Conservation (phyloP, 2,329 filamentous ascomycete genomes). For the Neonectria ditissima region DNA sequence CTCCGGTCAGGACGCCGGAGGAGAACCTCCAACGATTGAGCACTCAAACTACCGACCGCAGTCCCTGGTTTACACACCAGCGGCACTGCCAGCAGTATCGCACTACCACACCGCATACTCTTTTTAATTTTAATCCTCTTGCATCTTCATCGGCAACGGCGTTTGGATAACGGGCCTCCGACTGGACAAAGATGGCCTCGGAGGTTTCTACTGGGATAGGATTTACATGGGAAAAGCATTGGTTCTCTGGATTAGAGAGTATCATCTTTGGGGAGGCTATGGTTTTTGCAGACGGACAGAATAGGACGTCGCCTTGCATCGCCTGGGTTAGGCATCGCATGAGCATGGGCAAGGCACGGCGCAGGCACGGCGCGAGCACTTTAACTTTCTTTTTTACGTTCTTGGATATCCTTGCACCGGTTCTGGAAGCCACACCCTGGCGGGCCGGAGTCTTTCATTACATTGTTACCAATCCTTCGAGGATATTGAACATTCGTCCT, state of each 20-base stretch:
- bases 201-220: conserved; percentile 5
- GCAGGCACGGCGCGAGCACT: conserved; percentile 13
- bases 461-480: conserved; percentile 3
- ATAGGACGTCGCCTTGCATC: conserved; percentile 11
- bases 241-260: conserved; percentile 9
- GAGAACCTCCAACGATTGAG: conserved; percentile 54
- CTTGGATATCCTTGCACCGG: conserved; percentile 23
- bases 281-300: conserved; percentile 16
- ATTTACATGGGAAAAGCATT: conserved; percentile 21
- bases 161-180: conserved; percentile 15
- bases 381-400: conserved; percentile 18
- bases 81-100: not conserved
- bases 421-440: conserved; percentile 12
- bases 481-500: conserved; percentile 15
- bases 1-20: conserved; percentile 65
- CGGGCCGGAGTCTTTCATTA: conserved; percentile 10
- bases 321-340: conserved; percentile 7
- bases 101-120: not conserved
- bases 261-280: conserved; percentile 7
- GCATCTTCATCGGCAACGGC: conserved; percentile 26
- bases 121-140: conserved; percentile 28
- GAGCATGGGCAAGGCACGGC: conserved; percentile 13
- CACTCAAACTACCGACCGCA: not conserved
- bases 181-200: conserved; percentile 6
- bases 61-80: not conserved